Percentiles rank a stretch among this genome's conserved stretches.
Conservation (phyloP, 164 flowering plant species). For the Stephania cephalantha region DNA sequence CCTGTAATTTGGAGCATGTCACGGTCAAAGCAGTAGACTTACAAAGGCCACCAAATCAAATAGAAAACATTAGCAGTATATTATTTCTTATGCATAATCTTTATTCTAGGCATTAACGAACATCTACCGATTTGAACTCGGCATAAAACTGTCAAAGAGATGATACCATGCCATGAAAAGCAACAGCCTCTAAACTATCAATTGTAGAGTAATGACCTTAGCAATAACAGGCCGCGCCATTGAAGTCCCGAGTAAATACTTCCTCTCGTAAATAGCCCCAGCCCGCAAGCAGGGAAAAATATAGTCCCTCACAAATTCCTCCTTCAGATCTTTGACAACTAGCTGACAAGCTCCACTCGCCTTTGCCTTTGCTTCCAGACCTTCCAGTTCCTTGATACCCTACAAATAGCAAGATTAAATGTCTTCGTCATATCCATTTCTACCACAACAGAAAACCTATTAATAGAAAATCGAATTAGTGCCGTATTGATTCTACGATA, state of each 20-base stretch:
- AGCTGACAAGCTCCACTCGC: constrained; percentile 95
- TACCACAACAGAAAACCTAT: neutral
- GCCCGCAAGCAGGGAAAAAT: constrained; percentile 92
- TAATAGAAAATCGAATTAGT: neutral
- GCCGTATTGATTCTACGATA: neutral
- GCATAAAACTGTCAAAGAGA: neutral
- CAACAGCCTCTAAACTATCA: neutral
- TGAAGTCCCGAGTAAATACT: constrained; percentile 94
- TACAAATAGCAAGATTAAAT: constrained; percentile 20
- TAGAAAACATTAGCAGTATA: neutral
- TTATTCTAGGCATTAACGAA: neutral
- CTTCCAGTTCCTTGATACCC: constrained; percentile 83
- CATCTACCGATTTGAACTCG: neutral
- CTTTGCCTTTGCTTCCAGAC: constrained; percentile 88
- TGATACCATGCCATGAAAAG: neutral
- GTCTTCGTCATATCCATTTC: neutral
- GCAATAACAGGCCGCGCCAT: constrained; percentile 99
- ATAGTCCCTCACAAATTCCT: constrained; percentile 86
- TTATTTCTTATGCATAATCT: neutral
- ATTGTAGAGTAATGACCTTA: constrained; percentile 39
- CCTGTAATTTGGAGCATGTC: constrained; percentile 31
- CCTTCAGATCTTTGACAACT: constrained; percentile 84
- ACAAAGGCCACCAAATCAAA: neutral
- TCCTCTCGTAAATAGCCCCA: constrained; percentile 93
- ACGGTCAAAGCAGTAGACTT: neutral